Evolutionary conservation across 192 early-diverging fungal genomes (phyloP), one percentile per base, ranked within the genome.

Genomic region (Coemansia sp.): DNA sequence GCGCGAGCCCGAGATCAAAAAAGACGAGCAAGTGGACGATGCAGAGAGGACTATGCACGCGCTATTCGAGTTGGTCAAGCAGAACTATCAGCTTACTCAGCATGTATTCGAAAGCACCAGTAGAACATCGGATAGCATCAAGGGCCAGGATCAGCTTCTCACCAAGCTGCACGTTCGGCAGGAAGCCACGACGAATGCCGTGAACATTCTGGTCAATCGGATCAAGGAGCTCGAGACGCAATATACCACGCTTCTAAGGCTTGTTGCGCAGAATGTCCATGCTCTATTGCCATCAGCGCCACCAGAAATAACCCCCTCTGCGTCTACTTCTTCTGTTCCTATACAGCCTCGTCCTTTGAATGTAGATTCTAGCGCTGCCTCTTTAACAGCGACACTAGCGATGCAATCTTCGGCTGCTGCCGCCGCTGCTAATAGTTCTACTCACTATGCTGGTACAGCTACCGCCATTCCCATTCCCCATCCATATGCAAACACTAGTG

Each of bases 61-160:
- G 32, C 32, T 57, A 17, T 1, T 5, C 18, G 31, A 33, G 5
- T 29, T 10, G 2, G 31, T 57, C 29, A 57, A 33, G 16, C 16
- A 30, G 5, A 57, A 33, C 56, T 33, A 33, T 31, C 56, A 57
- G 56, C 29, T 57, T 5, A 31, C 31, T 12, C 56, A 57, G 56
- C 31, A 14, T 25, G 31, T 33, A 31, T 32, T 57, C 4, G 56
- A 17, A 5, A 32, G 7, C 6, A 5, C 31, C 18, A 33, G 7
- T 5, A 25, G 31, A 16, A n/a, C 31, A 4, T 25, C 56, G 4
- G 56, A 57, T 5, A 32, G 29, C 29, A 57, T 57, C 6, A 25
- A 57, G 29, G 56, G 56, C 31, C 56, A 57, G 31, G 32, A 31
- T 31, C 56, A 57, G 56, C 56, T 57, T 29, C 56, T 57, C 28